A percentile compares a stretch with the other conserved stretches of the same genome.
These are phyloP conservation scores for Phytopythium boreale DNA, from an alignment of 352 stramenopile genomes.

Conservation along the genomic window DNA sequence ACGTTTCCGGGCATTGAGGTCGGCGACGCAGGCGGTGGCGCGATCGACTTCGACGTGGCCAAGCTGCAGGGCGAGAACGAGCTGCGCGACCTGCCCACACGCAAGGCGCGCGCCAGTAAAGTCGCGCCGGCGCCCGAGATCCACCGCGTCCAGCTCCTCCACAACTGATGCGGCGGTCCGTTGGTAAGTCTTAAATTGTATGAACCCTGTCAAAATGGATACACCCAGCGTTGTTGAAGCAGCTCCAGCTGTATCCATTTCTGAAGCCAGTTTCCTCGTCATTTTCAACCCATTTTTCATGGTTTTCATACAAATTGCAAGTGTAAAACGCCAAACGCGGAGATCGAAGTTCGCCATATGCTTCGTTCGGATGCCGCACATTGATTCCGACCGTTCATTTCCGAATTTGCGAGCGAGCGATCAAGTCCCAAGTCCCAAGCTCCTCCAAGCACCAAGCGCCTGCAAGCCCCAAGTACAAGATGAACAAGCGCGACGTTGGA, in stretches of 20 bases:
- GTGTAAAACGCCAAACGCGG: neutral
- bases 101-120: slow-evolving; percentile 6
- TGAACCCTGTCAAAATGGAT: neutral
- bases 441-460: neutral
- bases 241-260: slow-evolving; percentile 2
- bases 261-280: neutral
- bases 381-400: neutral
- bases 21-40: neutral
- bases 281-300: neutral
- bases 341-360: neutral
- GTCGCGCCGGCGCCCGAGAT: slow-evolving; percentile 7
- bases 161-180: neutral
- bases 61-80: slow-evolving; percentile 8
- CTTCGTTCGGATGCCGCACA: neutral
- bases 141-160: slow-evolving; percentile 1
- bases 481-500: neutral
- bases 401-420: slow-evolving; percentile 1
- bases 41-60: slow-evolving; percentile 5
- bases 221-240: neutral
- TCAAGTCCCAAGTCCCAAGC: neutral
- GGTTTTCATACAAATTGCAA: neutral
- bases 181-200: neutral
- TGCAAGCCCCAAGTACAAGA: neutral
- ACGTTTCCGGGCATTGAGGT: slow-evolving; percentile 23
- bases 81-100: neutral